phyloP scores from a whole-genome alignment of 2,329 filamentous ascomycete species.

The Trichoderma sp. region DNA sequence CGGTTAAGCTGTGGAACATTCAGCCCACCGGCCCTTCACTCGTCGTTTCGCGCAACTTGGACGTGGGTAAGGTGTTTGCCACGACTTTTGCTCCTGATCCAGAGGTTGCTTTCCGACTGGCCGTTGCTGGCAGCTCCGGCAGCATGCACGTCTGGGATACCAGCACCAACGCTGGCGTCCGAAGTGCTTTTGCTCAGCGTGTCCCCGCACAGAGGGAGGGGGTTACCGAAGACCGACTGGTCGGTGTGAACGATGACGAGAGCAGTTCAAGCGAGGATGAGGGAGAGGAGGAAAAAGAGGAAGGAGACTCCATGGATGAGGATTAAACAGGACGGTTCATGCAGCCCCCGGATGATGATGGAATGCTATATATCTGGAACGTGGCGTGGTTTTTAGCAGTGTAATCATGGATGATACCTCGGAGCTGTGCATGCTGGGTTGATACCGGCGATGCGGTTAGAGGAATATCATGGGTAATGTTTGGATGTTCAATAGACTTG shows the following conservation, averaged over 20 bases:
- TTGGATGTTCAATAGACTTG: slow-evolving; percentile 3
- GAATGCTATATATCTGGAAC: slow-evolving; percentile 12
- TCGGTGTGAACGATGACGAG: slow-evolving; percentile 68
- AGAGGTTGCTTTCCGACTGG: slow-evolving; percentile 87
- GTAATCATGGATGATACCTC: background rate
- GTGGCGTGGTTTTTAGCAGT: slow-evolving; percentile 11
- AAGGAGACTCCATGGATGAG: slow-evolving; percentile 28
- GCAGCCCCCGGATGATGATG: background rate
- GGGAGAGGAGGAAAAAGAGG: slow-evolving; percentile 45
- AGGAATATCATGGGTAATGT: background rate
- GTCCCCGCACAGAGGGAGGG: slow-evolving; percentile 54
- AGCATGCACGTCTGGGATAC: slow-evolving; percentile 95
- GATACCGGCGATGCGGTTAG: background rate
- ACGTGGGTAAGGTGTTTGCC: slow-evolving; percentile 92
- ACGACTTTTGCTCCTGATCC: slow-evolving; percentile 85
- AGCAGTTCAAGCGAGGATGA: slow-evolving; percentile 65
- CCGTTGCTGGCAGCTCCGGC: slow-evolving; percentile 93
- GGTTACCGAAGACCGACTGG: slow-evolving; percentile 67
- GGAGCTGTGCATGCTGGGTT: background rate
- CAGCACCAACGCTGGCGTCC: slow-evolving; percentile 83
- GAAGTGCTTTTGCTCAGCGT: slow-evolving; percentile 75
- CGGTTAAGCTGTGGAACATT: slow-evolving; percentile 96
- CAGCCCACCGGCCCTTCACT: slow-evolving; percentile 76
- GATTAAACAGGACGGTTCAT: slow-evolving; percentile 22
- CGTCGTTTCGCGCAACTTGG: slow-evolving; percentile 87